A percentile compares a stretch with the other conserved stretches of the same genome.
Conservation (phyloP, 768 basidiomycete species). For the Lactarius indigo region DNA sequence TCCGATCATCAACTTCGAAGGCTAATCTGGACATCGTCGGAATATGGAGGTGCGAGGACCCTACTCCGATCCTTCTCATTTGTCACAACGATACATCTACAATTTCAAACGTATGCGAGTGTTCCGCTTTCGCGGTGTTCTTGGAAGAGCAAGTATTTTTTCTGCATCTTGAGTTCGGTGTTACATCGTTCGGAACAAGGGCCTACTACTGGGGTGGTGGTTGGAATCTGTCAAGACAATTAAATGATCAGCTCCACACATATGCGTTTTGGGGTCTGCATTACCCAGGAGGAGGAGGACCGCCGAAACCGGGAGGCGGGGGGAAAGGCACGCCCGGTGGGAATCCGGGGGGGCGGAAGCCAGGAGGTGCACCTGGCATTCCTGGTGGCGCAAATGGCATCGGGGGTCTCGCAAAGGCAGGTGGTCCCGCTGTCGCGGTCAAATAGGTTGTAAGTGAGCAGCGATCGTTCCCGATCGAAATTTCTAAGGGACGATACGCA, state of each 20-base stretch:
- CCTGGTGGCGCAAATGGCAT: slow-evolving; percentile 66
- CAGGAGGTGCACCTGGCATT: slow-evolving; percentile 84
- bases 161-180: slow-evolving; percentile 7
- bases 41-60: neutral
- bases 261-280: slow-evolving; percentile 27
- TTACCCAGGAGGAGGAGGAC: slow-evolving; percentile 80
- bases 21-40: slow-evolving; percentile 1
- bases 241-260: neutral
- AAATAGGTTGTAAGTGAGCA: slow-evolving; percentile 4
- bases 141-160: neutral
- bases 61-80: neutral
- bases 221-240: slow-evolving; percentile 39
- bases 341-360: slow-evolving; percentile 81
- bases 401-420: slow-evolving; percentile 62
- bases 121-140: neutral
- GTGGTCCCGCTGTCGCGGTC: slow-evolving; percentile 49
- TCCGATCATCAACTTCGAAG: neutral
- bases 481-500: slow-evolving; percentile 37
- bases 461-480: slow-evolving; percentile 23
- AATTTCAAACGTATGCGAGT: slow-evolving; percentile 6
- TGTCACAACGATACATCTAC: slow-evolving; percentile 21
- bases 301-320: slow-evolving; percentile 77
- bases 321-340: slow-evolving; percentile 78
- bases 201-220: slow-evolving; percentile 42
- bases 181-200: slow-evolving; percentile 6